These are phyloP conservation scores for Xylariaceae sp. DNA, from an alignment of 2,329 filamentous ascomycete genomes.

Conservation along the genomic window DNA sequence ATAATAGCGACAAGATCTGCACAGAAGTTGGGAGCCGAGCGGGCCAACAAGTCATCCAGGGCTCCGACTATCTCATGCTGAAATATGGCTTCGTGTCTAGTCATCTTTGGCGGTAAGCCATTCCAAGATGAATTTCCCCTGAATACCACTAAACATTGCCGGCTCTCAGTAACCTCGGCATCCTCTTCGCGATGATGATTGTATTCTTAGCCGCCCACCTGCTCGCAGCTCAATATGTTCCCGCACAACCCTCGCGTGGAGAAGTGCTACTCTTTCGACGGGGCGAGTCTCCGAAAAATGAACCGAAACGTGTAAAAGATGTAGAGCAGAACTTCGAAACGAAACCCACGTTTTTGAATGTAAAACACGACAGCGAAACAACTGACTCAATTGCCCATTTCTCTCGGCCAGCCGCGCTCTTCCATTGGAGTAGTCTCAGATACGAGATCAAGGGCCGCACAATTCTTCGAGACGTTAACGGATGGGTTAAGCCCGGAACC, in stretches of 20 bases:
- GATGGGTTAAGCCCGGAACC: conserved; percentile 88
- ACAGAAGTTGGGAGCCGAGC: conserved; percentile 49
- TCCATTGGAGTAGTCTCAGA: conserved; percentile 78
- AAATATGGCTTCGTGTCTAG: conserved; percentile 51
- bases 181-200: conserved; percentile 56
- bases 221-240: conserved; percentile 59
- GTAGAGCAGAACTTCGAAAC: background rate
- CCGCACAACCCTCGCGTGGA: conserved; percentile 60
- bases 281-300: background rate
- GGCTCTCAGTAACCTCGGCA: conserved; percentile 47
- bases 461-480: conserved; percentile 8
- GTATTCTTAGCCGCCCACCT: conserved; percentile 50
- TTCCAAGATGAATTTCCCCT: too few species aligned
- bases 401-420: conserved; percentile 45
- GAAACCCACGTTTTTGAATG: background rate
- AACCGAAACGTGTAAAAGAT: background rate
- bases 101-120: conserved; percentile 53
- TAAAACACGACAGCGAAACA: background rate
- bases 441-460: conserved; percentile 62
- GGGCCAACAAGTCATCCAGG: conserved; percentile 47
- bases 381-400: background rate
- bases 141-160: too few species aligned
- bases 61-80: conserved; percentile 50
- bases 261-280: background rate
- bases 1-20: conserved; percentile 45